These are phyloP conservation scores for Vicia villosa DNA, from an alignment of 306 rosid genomes.

Conservation along the genomic window DNA sequence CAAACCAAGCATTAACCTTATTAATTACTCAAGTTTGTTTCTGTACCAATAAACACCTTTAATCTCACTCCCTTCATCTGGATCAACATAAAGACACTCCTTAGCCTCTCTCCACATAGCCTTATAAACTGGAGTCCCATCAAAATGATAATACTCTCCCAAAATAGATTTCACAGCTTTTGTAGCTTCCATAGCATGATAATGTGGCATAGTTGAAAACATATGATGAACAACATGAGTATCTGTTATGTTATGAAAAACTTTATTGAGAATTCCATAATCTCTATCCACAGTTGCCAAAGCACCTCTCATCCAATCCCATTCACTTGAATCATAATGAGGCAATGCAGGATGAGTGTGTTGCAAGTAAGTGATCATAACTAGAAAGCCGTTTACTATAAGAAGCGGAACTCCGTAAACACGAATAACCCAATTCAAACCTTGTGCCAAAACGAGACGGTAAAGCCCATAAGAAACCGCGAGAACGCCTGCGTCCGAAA, in stretches of 20 bases:
- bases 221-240: conserved; percentile 47
- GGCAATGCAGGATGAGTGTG: conserved; percentile 43
- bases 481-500: conserved; percentile 62
- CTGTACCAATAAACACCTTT: conserved; percentile 79
- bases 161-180: conserved; percentile 65
- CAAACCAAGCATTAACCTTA: background rate
- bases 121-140: conserved; percentile 59
- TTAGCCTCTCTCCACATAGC: conserved; percentile 81
- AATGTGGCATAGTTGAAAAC: conserved; percentile 83
- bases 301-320: conserved; percentile 44
- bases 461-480: conserved; percentile 51
- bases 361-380: conserved; percentile 37
- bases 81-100: conserved; percentile 74
- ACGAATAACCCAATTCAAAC: conserved; percentile 64
- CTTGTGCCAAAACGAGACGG: conserved; percentile 43
- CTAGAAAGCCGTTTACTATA: conserved; percentile 16
- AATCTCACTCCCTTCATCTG: conserved; percentile 47
- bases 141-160: conserved; percentile 76
- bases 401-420: conserved; percentile 44
- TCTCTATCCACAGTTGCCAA: conserved; percentile 39
- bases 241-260: conserved; percentile 36
- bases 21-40: conserved; percentile 46
- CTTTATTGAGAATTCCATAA: conserved; percentile 39
- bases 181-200: conserved; percentile 90
- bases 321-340: conserved; percentile 41